Base-by-base conservation (phyloP, 257 asterid genomes). In the Apocynum venetum region DNA sequence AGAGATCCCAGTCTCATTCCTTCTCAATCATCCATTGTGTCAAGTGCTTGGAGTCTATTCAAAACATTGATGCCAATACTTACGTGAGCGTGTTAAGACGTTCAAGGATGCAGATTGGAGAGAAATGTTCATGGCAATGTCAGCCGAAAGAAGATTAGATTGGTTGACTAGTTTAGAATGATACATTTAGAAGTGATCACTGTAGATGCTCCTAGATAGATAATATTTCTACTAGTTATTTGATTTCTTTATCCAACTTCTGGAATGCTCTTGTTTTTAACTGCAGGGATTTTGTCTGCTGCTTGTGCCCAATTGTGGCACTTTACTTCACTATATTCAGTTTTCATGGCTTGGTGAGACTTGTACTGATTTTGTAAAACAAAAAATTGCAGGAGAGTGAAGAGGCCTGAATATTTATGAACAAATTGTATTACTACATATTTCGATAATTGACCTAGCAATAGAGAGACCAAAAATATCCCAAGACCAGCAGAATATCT, bases 61-160 rank as follows among this genome's bases (percentile, higher is more conserved):
- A 70, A 78, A 76, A 67, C 2, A 44, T 77, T 4, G 80, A 68
- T 69, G 36, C 80, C 2, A 77, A 6, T 66, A 67, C 76, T 2
- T 67, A 77, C 36, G n/a, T 77, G 11, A 77, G 69, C 31, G 0
- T n/a, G 80, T 77, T 56, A 52, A 55, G 41, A 67, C 68, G 76
- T 68, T 77, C 68, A 77, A 77, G 51, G 80, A 77, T 53, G 80
- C 35, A 44, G 76, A 77, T 44, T 77, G 80, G 80, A 77, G 80
- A 67, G 75, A 77, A 59, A 77, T 77, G 80, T 68, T 77, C 12
- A 68, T 69, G 80, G 80, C 80, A 55, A 68, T 77, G 80, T 69
- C 75, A 31, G 75, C 66, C 17, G 65, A 72, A 72, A 72, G 76
- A 53, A 68, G 75, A 68, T 4, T 77, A 41, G 36, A 51, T 40